Conservation (phyloP, 2,329 filamentous ascomycete genomes). For the Myriangium duriaei region DNA sequence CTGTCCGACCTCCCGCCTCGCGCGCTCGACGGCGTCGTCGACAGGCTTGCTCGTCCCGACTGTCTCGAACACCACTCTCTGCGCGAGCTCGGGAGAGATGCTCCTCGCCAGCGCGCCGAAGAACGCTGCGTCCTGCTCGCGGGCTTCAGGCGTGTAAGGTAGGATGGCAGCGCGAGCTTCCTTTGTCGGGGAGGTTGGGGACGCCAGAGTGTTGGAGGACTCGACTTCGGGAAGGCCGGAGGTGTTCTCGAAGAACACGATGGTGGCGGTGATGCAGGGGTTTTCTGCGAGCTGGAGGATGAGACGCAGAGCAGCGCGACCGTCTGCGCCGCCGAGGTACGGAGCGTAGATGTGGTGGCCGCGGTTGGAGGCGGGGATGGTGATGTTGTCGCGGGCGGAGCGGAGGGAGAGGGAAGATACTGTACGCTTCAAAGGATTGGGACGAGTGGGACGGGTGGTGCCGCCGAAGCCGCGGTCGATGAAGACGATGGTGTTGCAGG, state of each 20-base stretch:
- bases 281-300: constrained; percentile 77
- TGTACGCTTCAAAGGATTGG: constrained; percentile 33
- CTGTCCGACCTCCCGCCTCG: constrained; percentile 47
- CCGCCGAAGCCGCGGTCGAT: constrained; percentile 60
- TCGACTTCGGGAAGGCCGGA: constrained; percentile 3
- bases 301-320: constrained; percentile 64
- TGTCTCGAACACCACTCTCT: constrained; percentile 47
- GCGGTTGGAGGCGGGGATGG: constrained; percentile 48
- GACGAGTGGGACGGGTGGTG: constrained; percentile 20
- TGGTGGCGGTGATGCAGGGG: constrained; percentile 62
- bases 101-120: constrained; percentile 46
- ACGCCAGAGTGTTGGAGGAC: neutral
- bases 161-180: constrained; percentile 2
- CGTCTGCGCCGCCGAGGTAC: constrained; percentile 75
- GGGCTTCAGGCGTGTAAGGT: neutral
- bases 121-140: constrained; percentile 40
- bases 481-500: constrained; percentile 63
- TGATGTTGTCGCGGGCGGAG: constrained; percentile 44
- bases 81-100: constrained; percentile 37
- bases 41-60: constrained; percentile 31
- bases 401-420: constrained; percentile 48
- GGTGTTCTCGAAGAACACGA: constrained; percentile 47
- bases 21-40: constrained; percentile 38
- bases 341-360: constrained; percentile 78
- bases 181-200: neutral